phyloP scores from a whole-genome alignment of 352 stramenopile species.

The Achlya hypogyna region DNA sequence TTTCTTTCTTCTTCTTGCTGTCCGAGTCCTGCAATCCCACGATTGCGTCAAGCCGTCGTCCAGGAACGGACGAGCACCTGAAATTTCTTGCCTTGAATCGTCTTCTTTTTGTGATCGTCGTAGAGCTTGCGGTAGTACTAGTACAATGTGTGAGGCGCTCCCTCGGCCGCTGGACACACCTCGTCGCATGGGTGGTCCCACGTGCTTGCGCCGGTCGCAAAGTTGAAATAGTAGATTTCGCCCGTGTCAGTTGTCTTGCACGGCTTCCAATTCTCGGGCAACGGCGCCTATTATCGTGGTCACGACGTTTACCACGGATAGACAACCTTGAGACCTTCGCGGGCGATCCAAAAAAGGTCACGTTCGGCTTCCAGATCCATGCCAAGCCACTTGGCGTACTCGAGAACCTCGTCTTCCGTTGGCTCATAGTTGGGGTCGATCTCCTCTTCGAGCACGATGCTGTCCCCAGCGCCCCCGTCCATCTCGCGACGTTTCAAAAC shows the following conservation, averaged over 20 bases:
- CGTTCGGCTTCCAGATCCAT: constrained; percentile 89
- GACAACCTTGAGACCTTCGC: constrained; percentile 79
- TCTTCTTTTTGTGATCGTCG: constrained; percentile 87
- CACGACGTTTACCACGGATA: not conserved
- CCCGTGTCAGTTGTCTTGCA: constrained; percentile 93
- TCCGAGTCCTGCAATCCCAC: constrained; percentile 37
- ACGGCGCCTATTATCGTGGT: constrained; percentile 40
- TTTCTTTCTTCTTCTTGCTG: constrained; percentile 70
- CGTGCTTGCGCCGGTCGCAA: constrained; percentile 84
- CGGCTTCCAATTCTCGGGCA: constrained; percentile 93
- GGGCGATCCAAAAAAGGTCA: constrained; percentile 92
- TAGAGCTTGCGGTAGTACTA: constrained; percentile 90
- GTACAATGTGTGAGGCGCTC: not conserved
- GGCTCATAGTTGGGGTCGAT: constrained; percentile 94
- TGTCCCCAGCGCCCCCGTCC: constrained; percentile 46
- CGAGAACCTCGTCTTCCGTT: constrained; percentile 82
- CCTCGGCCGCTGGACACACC: constrained; percentile 25
- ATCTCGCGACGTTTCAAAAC: constrained; percentile 11
- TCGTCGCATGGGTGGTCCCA: constrained; percentile 94
- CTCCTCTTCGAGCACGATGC: constrained; percentile 90
- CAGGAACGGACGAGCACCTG: constrained; percentile 24
- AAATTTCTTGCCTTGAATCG: constrained; percentile 26
- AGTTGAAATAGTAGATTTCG: constrained; percentile 97
- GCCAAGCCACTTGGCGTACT: constrained; percentile 94
- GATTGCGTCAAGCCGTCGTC: not conserved